phyloP scores from a whole-genome alignment of 1,284 basidiomycete genomes.

The Puccinia novopanici region DNA sequence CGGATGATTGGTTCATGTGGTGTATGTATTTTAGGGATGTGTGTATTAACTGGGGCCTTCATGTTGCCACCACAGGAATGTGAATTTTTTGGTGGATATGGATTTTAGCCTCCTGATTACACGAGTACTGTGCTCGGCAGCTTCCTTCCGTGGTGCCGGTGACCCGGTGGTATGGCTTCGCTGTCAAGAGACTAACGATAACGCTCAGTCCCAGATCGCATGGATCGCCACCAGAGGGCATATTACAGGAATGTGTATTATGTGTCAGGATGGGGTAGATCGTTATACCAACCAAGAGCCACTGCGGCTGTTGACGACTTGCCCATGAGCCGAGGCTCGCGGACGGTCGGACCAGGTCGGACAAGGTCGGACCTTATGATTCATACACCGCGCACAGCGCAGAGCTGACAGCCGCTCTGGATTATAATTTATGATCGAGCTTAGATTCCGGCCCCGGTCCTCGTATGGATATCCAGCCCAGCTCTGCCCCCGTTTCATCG shows the following conservation, averaged over 20 bases:
- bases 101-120: not conserved
- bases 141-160: slow-evolving; percentile 5
- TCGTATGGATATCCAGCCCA: not conserved
- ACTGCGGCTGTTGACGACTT: not conserved
- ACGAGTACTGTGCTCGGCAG: slow-evolving; percentile 5
- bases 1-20: no score
- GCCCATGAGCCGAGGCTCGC: not conserved
- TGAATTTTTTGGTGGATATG: no score
- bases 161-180: not conserved
- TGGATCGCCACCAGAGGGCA: not conserved
- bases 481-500: not conserved
- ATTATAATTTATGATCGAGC: not conserved
- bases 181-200: no score
- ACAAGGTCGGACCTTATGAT: no score
- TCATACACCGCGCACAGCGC: not conserved
- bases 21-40: no score
- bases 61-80: no score
- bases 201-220: slow-evolving; percentile 1
- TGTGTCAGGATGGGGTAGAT: not conserved
- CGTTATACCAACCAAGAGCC: not conserved
- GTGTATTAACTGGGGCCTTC: no score
- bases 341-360: not conserved
- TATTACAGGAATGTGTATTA: no score
- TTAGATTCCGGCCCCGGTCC: slow-evolving; percentile 13
- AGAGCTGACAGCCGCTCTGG: not conserved